phyloP scores from a whole-genome alignment of 495 filamentous ascomycete genomes.

The Talaromyces trachyspermus region DNA sequence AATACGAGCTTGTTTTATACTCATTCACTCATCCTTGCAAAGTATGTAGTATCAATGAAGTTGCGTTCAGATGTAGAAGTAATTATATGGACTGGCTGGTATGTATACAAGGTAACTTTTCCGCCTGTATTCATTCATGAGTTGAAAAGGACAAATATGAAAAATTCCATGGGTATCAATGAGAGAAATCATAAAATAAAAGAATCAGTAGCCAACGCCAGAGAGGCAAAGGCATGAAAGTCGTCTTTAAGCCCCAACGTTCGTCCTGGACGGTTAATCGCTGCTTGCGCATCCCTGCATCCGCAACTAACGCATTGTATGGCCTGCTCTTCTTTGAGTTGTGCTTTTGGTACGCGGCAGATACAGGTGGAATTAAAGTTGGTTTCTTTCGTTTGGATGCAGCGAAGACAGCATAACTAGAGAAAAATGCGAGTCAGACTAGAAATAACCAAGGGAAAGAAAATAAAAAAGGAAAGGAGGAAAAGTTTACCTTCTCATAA shows the following conservation, averaged over 20 bases:
- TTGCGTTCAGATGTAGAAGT: no score
- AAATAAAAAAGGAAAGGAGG: constrained; percentile 2
- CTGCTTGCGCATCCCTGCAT: constrained; percentile 85
- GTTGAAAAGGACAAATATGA: not conserved
- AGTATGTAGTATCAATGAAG: no score
- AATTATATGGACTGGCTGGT: no score
- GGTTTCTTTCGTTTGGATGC: constrained; percentile 97
- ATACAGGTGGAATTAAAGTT: constrained; percentile 98
- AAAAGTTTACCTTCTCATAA: constrained; percentile 77
- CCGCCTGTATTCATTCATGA: no score
- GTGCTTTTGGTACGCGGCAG: constrained; percentile 87
- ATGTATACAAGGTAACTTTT: no score
- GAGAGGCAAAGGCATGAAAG: not conserved
- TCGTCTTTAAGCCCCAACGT: no score
- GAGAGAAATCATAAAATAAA: constrained; percentile 3
- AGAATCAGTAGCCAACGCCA: not conserved
- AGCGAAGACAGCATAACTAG: constrained; percentile 89
- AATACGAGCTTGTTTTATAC: no score
- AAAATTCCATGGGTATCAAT: constrained; percentile 5
- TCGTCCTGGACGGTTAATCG: constrained; percentile 49
- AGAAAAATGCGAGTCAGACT: not conserved
- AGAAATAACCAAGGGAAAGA: not conserved
- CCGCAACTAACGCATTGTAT: constrained; percentile 96
- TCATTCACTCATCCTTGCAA: no score
- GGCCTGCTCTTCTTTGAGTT: constrained; percentile 83